Base-by-base conservation (phyloP, 108 stramenopile species). In the Pinguiococcus pyrenoidosus region DNA sequence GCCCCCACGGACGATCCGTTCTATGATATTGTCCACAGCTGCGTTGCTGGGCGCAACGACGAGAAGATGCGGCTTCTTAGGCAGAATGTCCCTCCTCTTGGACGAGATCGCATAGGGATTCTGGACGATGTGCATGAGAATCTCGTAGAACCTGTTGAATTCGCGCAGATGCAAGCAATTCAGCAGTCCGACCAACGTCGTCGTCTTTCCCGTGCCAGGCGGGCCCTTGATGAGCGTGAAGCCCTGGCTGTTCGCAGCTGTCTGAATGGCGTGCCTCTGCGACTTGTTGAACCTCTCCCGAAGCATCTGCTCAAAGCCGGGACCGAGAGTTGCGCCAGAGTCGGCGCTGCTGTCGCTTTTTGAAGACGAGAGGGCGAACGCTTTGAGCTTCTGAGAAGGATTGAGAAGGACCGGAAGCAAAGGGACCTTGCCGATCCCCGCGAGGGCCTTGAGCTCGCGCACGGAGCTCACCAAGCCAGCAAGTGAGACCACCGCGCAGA, bases 11-110 rank as follows among this genome's bases (percentile, higher is more conserved):
- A 92, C 74, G 41, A 99, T 83, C 46, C 90, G 88, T 17, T 82
- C 42, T 16, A 96, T 77, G 17, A 99, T 72, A 51, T 95, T 91
- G 68, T 99, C 98, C 9, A 99, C 91, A 1, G 92, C 98, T 5
- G 84, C 85, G 67, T 99, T 99, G 35, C 82, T 84, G 0, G 95
- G 98, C 4, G 98, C 95, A 48, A 81, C 83, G 7, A 96, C 87
- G 22, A 99, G 70, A 62, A 80, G 53, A 46, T 62, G 61, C 20
- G 61, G 61, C 22, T 50, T 50, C 12, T 17, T 13, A 12, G 17
- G 41, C 38, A 27, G 13, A 52, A 52, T 20, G 30, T 39, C 29
- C 40, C 51, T 52, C 5, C 9, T 21, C 18, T 4, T 14, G 52
- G 16, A 25, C 9, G 41, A 17, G n/a, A 24, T 39, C 20, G 1